Percentiles rank a stretch among this genome's conserved stretches.
phyloP scores from a whole-genome alignment of 495 filamentous ascomycete genomes.

The Aspergillus ellipticus region DNA sequence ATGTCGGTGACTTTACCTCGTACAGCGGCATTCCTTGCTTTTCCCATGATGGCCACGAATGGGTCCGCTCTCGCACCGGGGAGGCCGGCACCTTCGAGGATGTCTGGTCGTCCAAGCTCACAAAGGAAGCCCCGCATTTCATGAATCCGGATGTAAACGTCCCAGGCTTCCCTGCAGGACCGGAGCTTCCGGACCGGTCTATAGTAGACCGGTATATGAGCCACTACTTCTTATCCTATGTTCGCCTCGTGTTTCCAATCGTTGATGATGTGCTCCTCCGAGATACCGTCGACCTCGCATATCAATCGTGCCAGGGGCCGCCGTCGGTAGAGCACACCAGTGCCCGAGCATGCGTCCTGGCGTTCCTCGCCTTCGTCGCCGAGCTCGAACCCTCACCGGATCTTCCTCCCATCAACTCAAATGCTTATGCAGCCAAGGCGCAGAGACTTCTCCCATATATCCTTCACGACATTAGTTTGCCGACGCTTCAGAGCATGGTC shows the following conservation, averaged over 20 bases:
- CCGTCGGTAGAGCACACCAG: neutral
- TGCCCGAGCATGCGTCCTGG: neutral
- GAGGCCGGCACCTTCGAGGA: neutral
- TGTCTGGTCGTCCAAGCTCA: neutral
- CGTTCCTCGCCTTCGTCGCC: neutral
- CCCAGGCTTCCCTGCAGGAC: neutral
- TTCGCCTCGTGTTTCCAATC: neutral
- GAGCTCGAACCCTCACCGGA: neutral
- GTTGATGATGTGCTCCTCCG: neutral
- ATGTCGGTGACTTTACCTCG: neutral
- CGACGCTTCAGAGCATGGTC: neutral
- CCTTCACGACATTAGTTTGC: neutral
- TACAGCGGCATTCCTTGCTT: constrained; percentile 2
- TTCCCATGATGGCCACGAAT: constrained; percentile 1
- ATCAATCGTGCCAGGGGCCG: neutral
- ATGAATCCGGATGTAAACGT: neutral
- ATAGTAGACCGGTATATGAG: neutral
- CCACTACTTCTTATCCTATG: neutral
- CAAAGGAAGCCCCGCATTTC: neutral
- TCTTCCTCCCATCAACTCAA: neutral
- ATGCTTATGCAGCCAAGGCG: neutral
- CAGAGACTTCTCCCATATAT: neutral
- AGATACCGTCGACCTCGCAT: neutral
- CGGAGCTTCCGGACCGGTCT: neutral
- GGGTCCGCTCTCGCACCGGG: constrained; percentile 1